Conservation (phyloP, 768 basidiomycete species). For the Xerocomus spinulosus region DNA sequence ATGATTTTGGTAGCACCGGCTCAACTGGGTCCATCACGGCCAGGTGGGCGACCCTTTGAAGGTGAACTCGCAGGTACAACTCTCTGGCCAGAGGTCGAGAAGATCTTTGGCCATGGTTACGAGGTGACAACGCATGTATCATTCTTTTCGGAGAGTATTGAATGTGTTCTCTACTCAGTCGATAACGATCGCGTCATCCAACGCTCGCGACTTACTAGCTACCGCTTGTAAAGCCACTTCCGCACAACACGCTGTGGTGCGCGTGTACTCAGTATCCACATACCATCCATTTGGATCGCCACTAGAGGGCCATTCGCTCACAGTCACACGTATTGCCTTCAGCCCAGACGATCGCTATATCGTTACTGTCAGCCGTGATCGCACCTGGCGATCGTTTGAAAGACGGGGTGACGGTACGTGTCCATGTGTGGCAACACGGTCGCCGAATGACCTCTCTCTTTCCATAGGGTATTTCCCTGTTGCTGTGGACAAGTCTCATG, state of each 20-base stretch:
- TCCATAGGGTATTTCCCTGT: conserved; percentile 54
- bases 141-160: neutral
- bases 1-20: conserved; percentile 9
- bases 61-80: conserved; percentile 84
- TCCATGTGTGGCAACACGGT: neutral
- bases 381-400: conserved; percentile 85
- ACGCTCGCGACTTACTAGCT: conserved; percentile 64
- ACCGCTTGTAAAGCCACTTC: conserved; percentile 89
- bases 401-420: conserved; percentile 39
- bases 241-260: conserved; percentile 84
- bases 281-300: conserved; percentile 72
- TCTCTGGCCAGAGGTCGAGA: conserved; percentile 95
- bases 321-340: conserved; percentile 87
- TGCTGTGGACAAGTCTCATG: conserved; percentile 78
- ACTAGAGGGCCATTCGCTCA: conserved; percentile 79
- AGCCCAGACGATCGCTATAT: conserved; percentile 78
- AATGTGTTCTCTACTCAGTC: conserved; percentile 44
- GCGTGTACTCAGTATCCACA: conserved; percentile 68
- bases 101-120: conserved; percentile 96
- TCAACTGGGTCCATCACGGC: conserved; percentile 13
- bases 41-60: conserved; percentile 66
- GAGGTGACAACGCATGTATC: conserved; percentile 51
- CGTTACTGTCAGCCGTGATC: conserved; percentile 85
- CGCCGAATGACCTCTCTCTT: neutral
- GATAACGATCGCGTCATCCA: conserved; percentile 74